A percentile compares a stretch with the other conserved stretches of the same genome.
phyloP scores from a whole-genome alignment of 192 early-diverging fungal genomes.

The Backusella luteola region DNA sequence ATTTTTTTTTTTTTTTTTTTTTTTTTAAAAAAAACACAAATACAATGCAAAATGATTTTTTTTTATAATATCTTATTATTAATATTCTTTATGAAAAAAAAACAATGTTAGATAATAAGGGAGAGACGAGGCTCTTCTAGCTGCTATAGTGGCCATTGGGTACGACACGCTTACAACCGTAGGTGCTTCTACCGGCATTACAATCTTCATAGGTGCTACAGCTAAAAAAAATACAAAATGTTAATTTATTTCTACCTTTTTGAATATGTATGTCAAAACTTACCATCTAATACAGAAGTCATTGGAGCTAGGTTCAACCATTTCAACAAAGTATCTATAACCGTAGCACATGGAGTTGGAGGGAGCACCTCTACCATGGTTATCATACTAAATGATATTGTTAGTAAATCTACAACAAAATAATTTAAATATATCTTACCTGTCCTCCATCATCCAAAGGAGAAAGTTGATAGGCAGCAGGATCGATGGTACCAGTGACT shows the following conservation, averaged over 20 bases:
- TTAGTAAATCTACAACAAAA: background rate
- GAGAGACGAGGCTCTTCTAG: background rate
- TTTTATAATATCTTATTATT: background rate
- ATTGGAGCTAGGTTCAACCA: conserved; percentile 34
- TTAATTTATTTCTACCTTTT: background rate
- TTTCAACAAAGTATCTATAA: conserved; percentile 35
- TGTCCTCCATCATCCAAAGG: conserved; percentile 32
- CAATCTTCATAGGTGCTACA: conserved; percentile 40
- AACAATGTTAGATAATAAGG: background rate
- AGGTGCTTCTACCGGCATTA: conserved; percentile 38
- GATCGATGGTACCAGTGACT: conserved; percentile 33
- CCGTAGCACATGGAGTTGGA: conserved; percentile 23
- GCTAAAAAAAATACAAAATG: background rate
- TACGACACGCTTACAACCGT: conserved; percentile 62
- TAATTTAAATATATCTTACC: background rate
- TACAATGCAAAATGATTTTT: background rate
- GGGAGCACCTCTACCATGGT: conserved; percentile 27
- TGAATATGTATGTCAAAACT: background rate
- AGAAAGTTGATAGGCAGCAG: conserved; percentile 25
- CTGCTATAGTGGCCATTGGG: conserved; percentile 40
- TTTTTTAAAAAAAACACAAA: background rate
- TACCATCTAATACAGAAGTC: conserved; percentile 38
- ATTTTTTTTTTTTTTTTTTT: too few relatives aligned
- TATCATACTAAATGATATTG: conserved; percentile 24
- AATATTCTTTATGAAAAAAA: background rate